phyloP scores from a whole-genome alignment of 2,329 filamentous ascomycete species.

The Septoria petroselini region DNA sequence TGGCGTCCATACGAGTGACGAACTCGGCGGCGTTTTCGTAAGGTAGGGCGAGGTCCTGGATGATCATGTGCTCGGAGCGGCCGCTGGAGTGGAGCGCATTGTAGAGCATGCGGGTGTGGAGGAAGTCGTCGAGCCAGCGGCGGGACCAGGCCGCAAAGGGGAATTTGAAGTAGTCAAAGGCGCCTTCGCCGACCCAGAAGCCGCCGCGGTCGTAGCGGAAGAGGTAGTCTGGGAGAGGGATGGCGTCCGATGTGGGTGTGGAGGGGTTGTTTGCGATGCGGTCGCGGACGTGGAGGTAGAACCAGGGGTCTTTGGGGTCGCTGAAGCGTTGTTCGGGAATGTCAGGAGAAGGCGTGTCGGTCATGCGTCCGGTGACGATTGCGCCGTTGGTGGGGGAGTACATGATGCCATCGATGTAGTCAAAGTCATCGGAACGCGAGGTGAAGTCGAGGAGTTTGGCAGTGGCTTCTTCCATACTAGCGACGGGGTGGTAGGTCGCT shows the following conservation, averaged over 20 bases:
- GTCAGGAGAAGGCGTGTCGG: conserved; percentile 28
- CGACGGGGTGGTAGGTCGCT: conserved; percentile 48
- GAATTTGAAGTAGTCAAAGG: conserved; percentile 62
- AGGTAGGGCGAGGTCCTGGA: conserved; percentile 60
- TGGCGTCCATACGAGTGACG: conserved; percentile 43
- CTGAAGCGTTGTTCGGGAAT: conserved; percentile 39
- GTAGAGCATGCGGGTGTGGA: conserved; percentile 65
- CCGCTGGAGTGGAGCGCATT: conserved; percentile 62
- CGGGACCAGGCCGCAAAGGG: conserved; percentile 65
- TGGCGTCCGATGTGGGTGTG: conserved; percentile 51
- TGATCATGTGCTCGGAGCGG: conserved; percentile 58
- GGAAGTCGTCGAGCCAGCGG: conserved; percentile 58
- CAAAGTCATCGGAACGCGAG: conserved; percentile 41
- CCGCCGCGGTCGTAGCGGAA: conserved; percentile 69
- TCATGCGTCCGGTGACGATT: conserved; percentile 47
- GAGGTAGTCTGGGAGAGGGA: conserved; percentile 64
- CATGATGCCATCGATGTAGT: conserved; percentile 53
- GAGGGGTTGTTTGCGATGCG: conserved; percentile 40
- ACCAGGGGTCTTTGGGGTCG: conserved; percentile 50
- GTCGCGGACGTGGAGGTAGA: conserved; percentile 46
- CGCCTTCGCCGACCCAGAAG: conserved; percentile 64
- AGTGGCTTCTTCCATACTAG: conserved; percentile 44
- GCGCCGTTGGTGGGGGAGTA: conserved; percentile 45
- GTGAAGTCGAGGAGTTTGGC: conserved; percentile 41
- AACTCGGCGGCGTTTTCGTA: conserved; percentile 45